A percentile compares a stretch with the other conserved stretches of the same genome.
phyloP scores from a whole-genome alignment of 768 basidiomycete genomes.

The Boletus rex-veris region DNA sequence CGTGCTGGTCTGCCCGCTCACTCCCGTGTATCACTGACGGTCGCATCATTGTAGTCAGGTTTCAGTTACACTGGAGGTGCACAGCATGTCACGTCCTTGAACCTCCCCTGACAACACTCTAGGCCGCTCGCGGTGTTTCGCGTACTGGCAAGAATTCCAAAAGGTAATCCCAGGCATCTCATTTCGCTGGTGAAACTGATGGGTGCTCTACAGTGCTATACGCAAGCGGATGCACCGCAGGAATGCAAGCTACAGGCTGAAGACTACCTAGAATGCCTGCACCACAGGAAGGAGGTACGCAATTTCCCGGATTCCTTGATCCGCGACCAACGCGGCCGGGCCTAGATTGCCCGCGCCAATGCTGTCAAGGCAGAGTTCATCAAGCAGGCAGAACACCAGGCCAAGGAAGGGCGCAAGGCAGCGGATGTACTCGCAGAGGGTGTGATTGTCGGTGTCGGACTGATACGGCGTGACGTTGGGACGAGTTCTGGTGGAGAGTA shows the following conservation, averaged over 20 bases:
- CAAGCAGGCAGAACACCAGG: constrained; percentile 59
- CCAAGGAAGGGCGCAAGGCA: constrained; percentile 66
- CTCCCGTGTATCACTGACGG: constrained; percentile 10
- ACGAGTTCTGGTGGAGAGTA: background rate
- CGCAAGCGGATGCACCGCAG: constrained; percentile 67
- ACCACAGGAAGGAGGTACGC: constrained; percentile 82
- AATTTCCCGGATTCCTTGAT: background rate
- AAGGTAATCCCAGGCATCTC: constrained; percentile 40
- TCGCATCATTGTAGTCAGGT: constrained; percentile 47
- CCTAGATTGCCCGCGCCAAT: constrained; percentile 62
- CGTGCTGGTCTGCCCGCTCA: constrained; percentile 4
- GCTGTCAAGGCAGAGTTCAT: constrained; percentile 69
- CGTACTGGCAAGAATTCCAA: constrained; percentile 89
- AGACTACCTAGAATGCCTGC: constrained; percentile 91
- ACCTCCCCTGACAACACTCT: constrained; percentile 5
- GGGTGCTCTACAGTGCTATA: constrained; percentile 65
- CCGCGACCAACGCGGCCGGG: background rate
- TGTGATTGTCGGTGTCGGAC: constrained; percentile 69
- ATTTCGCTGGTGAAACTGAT: constrained; percentile 7
- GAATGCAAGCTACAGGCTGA: constrained; percentile 70
- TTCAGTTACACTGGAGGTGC: constrained; percentile 61
- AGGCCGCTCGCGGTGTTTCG: constrained; percentile 86
- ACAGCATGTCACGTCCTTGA: constrained; percentile 8
- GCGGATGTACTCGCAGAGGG: constrained; percentile 72
- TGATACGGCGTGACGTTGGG: constrained; percentile 51